phyloP scores from a whole-genome alignment of 352 stramenopile genomes.

The Aphanomyces astaci region DNA sequence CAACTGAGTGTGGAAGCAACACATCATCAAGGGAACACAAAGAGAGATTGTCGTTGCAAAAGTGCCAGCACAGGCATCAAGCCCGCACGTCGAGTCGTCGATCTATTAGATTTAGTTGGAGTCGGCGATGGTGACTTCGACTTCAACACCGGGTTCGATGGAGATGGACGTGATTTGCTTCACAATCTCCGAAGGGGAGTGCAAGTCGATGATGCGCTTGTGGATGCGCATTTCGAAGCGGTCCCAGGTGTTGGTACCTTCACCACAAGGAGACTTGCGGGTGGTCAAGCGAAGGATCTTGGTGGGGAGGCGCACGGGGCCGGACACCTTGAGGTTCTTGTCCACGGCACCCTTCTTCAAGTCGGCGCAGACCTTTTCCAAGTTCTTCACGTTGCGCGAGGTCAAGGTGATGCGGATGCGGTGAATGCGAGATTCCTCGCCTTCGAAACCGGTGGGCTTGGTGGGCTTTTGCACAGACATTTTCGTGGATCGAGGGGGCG shows the following conservation, averaged over 20 bases:
- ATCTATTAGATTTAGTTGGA: conserved; percentile 45
- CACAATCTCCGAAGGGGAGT: conserved; percentile 97
- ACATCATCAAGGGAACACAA: too few species aligned
- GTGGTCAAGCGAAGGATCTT: conserved; percentile 98
- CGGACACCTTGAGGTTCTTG: conserved; percentile 97
- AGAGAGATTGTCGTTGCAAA: too few species aligned
- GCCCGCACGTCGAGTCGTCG: neutral
- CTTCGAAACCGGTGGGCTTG: conserved; percentile 82
- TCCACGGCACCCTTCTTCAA: conserved; percentile 97
- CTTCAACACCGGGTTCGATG: conserved; percentile 98
- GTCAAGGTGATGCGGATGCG: conserved; percentile 99
- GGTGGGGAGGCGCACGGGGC: conserved; percentile 97
- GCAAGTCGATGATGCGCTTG: conserved; percentile 99
- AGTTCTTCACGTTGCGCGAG: conserved; percentile 98
- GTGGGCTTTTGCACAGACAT: conserved; percentile 69
- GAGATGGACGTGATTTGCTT: conserved; percentile 99
- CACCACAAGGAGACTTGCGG: conserved; percentile 97
- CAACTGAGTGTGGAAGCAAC: too few species aligned
- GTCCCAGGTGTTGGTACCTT: conserved; percentile 99
- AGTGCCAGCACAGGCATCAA: too few species aligned
- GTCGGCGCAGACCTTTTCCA: conserved; percentile 99
- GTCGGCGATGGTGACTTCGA: conserved; percentile 97
- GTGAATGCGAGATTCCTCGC: conserved; percentile 84
- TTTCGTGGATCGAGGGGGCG: conserved; percentile 70
- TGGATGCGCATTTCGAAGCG: conserved; percentile 98